Evolutionary conservation across 2,329 filamentous ascomycete species (phyloP).

Genomic region (Hymenoscyphus fructigenus): DNA sequence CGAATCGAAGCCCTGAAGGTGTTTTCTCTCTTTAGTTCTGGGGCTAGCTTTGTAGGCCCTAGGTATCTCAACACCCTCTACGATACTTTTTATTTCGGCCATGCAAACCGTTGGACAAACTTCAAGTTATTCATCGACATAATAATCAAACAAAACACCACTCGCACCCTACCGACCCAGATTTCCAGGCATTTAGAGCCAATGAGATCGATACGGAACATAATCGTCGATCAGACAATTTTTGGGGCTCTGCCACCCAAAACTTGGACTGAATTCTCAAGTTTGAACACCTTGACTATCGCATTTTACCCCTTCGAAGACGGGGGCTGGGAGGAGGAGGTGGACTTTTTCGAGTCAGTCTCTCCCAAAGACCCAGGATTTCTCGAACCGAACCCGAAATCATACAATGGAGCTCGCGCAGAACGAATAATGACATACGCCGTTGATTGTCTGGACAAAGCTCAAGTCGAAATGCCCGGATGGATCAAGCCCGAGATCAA

Average conservation of each 20-base stretch:
- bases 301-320: neutral
- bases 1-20: neutral
- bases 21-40: neutral
- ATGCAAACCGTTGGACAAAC: neutral
- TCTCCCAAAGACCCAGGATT: neutral
- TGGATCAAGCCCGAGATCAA: neutral
- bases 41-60: neutral
- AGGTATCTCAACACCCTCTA: neutral
- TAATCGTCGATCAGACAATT: neutral
- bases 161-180: neutral
- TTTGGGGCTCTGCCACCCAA: neutral
- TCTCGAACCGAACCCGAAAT: neutral
- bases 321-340: neutral
- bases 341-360: neutral
- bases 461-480: neutral
- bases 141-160: neutral
- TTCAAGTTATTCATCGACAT: neutral
- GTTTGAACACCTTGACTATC: neutral
- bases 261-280: neutral
- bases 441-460: neutral
- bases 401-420: neutral
- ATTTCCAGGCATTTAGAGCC: neutral
- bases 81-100: neutral
- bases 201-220: neutral
- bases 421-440: neutral